Base-by-base conservation (phyloP, 2,329 filamentous ascomycete species). In the Sporothrix pseudoabietina region DNA sequence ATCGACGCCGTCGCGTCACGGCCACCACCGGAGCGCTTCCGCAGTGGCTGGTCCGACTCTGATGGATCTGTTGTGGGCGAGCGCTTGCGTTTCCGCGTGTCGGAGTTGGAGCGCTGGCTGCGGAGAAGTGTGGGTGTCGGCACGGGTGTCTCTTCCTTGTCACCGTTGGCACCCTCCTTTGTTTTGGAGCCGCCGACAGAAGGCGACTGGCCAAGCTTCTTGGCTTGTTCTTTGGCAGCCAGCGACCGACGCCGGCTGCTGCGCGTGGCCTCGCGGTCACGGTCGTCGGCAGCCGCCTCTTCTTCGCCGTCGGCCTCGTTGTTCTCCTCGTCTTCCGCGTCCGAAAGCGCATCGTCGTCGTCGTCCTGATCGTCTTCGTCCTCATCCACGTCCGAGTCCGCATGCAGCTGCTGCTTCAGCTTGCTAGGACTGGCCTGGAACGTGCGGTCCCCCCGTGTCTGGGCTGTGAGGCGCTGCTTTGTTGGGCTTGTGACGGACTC, bases 371-470 rank as follows among this genome's bases (percentile, higher is more conserved):
- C 61, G 1, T 81, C 82, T 9, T 75, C 75, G 14, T 61, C 74
- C 47, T 80, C 78, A 30, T 81, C 81, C 59, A 81, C 79, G 59
- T 81, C 81, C 16, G 80, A 81, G 32, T 85, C 83, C 32, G 83
- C 82, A 69, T 81, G 82, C 66, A 80, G 47, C 44, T 81, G 80
- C 75, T 91, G 88, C 77, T 89, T 89, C 74, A 94, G 87, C 83
- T 94, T 95, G 85, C 91, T 94, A 3, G 92, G 92, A 72, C 90
- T 94, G n/a, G 74, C 75, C 52, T 76, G 74, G 71, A 77, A 77
- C 5, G 71, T 69, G 35, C 75, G 76, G 19, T 75, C 75, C 1
- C 52, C 22, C n/a, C 75, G 74, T 41, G 68, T 69, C 22, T 74
- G 73, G 2, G 70, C 35, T 6, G 72, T 41, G 16, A 74, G 49